A percentile compares a stretch with the other conserved stretches of the same genome.
Conservation (phyloP, 495 filamentous ascomycete species). For the Penicillium soppii region DNA sequence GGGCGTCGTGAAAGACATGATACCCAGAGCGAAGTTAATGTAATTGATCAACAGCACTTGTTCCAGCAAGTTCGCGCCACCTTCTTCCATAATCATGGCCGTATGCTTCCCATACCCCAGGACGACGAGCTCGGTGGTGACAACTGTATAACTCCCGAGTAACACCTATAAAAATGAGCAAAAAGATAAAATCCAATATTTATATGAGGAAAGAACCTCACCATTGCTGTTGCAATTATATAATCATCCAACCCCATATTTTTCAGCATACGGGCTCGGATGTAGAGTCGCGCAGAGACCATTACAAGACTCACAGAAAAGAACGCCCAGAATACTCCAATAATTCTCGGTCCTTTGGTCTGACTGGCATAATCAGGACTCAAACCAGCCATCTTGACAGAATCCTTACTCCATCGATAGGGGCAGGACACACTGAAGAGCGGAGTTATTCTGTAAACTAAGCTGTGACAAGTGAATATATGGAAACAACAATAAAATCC, state of each 20-base stretch:
- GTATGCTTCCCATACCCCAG: slow-evolving; percentile 25
- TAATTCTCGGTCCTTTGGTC: slow-evolving; percentile 19
- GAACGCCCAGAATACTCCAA: slow-evolving; percentile 35
- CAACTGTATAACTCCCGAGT: slow-evolving; percentile 17
- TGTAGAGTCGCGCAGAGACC: slow-evolving; percentile 40
- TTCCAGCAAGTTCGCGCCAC: slow-evolving; percentile 2
- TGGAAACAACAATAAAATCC: no score
- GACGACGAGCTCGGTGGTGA: slow-evolving; percentile 21
- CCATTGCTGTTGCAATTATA: not conserved
- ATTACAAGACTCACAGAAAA: slow-evolving; percentile 22
- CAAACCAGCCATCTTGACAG: not conserved
- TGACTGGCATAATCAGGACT: not conserved
- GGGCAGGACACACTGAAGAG: no score
- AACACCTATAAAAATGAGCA: slow-evolving; percentile 14
- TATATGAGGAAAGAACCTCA: not conserved
- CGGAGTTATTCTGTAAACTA: no score
- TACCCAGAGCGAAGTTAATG: slow-evolving; percentile 36
- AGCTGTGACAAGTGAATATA: no score
- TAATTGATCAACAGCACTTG: slow-evolving; percentile 29
- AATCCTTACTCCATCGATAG: no score
- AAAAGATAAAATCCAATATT: no score
- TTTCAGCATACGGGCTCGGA: slow-evolving; percentile 37
- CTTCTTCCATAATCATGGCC: not conserved
- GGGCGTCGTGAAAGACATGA: slow-evolving; percentile 41
- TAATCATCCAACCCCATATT: slow-evolving; percentile 17